phyloP scores from a whole-genome alignment of 2,329 filamentous ascomycete species.

The Claviceps sp. region DNA sequence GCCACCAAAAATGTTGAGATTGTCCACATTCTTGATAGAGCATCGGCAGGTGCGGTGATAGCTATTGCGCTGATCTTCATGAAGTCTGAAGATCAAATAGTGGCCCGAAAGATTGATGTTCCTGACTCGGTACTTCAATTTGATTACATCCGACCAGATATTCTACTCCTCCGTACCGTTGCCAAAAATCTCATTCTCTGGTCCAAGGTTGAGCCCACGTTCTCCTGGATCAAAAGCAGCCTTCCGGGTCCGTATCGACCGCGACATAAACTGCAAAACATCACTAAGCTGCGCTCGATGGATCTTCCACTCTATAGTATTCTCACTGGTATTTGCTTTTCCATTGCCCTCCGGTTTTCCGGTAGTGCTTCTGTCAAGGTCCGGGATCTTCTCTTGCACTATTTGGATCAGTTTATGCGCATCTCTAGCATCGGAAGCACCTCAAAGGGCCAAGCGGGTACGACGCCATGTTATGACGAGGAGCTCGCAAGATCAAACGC shows the following conservation, averaged over 20 bases:
- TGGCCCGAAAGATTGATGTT: conserved; percentile 86
- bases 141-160: conserved; percentile 87
- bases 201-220: conserved; percentile 62
- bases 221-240: conserved; percentile 62
- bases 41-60: conserved; percentile 83
- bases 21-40: conserved; percentile 85
- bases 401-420: conserved; percentile 76
- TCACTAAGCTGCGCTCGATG: conserved; percentile 55
- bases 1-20: conserved; percentile 82
- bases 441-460: conserved; percentile 15
- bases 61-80: conserved; percentile 88
- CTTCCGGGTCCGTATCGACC: conserved; percentile 57
- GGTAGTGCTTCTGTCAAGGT: conserved; percentile 58
- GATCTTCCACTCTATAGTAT: conserved; percentile 93
- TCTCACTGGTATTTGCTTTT: conserved; percentile 75
- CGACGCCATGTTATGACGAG: conserved; percentile 55
- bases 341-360: conserved; percentile 58
- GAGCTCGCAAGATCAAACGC: conserved; percentile 72
- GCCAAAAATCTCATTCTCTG: conserved; percentile 89
- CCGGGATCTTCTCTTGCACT: conserved; percentile 68
- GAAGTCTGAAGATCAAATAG: conserved; percentile 80
- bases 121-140: conserved; percentile 85
- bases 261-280: conserved; percentile 44
- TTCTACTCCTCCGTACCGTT: conserved; percentile 78
- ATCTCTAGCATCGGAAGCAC: conserved; percentile 47